These are phyloP conservation scores for Paradendryphiella salina DNA, from an alignment of 2,329 filamentous ascomycete genomes.

Conservation along the genomic window DNA sequence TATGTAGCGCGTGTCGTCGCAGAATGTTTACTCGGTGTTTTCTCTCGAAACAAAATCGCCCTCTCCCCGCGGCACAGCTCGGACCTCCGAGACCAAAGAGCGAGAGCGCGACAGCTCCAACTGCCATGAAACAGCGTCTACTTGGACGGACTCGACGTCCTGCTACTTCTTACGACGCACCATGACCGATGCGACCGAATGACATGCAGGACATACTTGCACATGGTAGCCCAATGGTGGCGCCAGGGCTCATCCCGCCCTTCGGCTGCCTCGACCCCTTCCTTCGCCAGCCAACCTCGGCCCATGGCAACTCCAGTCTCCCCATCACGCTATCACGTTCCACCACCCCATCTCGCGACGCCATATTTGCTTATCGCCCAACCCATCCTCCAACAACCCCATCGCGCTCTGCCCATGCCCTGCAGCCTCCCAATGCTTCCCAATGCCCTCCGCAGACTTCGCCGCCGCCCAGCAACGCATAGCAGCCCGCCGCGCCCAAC, in stretches of 20 bases:
- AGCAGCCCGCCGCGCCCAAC: slow-evolving; percentile 74
- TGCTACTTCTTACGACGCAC: too few relatives aligned
- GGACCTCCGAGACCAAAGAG: slow-evolving; percentile 17
- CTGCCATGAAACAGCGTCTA: neutral
- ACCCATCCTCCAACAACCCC: neutral
- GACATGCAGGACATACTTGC: too few relatives aligned
- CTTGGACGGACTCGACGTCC: too few relatives aligned
- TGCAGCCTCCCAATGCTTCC: slow-evolving; percentile 21
- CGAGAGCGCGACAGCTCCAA: neutral
- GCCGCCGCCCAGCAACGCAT: slow-evolving; percentile 87
- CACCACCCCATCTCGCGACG: slow-evolving; percentile 2
- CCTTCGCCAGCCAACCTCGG: slow-evolving; percentile 32
- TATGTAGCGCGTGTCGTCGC: slow-evolving; percentile 15
- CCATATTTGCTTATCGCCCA: neutral
- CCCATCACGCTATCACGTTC: slow-evolving; percentile 26
- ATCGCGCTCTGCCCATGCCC: slow-evolving; percentile 8
- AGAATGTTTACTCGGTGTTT: slow-evolving; percentile 18
- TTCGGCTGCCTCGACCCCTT: slow-evolving; percentile 3
- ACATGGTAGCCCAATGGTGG: neutral
- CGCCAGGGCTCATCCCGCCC: neutral
- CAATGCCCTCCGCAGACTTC: slow-evolving; percentile 66
- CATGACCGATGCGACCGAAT: too few relatives aligned
- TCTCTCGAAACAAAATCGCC: slow-evolving; percentile 6
- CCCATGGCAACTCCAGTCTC: slow-evolving; percentile 19
- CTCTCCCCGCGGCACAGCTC: slow-evolving; percentile 31